Conservation (phyloP, 1,284 basidiomycete genomes). For the Leucoagaricus sp. region DNA sequence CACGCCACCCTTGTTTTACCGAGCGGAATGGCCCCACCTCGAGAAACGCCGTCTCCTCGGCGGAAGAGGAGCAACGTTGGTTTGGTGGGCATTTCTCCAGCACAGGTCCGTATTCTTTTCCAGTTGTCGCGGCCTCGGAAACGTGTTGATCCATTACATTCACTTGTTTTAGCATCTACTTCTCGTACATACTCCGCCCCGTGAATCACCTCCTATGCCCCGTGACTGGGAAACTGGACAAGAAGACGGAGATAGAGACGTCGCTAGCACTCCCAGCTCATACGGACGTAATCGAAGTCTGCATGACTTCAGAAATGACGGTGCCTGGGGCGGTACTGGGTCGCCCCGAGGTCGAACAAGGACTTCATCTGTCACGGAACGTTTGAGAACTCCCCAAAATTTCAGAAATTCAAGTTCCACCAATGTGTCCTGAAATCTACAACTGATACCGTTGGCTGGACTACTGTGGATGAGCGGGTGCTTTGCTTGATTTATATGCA, state of each 20-base stretch:
- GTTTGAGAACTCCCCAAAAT: slow-evolving; percentile 21
- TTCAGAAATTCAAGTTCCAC: background rate
- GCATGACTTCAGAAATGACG: slow-evolving; percentile 45
- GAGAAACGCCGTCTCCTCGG: slow-evolving; percentile 45
- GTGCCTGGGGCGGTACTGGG: slow-evolving; percentile 2
- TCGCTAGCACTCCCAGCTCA: slow-evolving; percentile 33
- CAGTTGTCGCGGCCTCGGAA: no score
- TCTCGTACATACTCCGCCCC: slow-evolving; percentile 64
- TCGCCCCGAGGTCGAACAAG: slow-evolving; percentile 12
- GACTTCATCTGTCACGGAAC: slow-evolving; percentile 19
- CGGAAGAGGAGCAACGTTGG: slow-evolving; percentile 56
- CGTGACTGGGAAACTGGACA: slow-evolving; percentile 19
- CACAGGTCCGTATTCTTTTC: slow-evolving; percentile 49
- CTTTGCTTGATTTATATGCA: no score
- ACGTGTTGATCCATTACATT: background rate
- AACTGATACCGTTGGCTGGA: no score
- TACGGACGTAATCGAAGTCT: slow-evolving; percentile 41
- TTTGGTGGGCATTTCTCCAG: slow-evolving; percentile 70
- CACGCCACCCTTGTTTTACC: slow-evolving; percentile 48
- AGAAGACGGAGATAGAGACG: slow-evolving; percentile 31
- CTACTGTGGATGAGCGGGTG: no score
- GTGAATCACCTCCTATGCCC: slow-evolving; percentile 37
- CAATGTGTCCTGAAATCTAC: background rate
- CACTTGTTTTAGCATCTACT: slow-evolving; percentile 48
- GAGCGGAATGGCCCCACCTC: slow-evolving; percentile 33